phyloP scores from a whole-genome alignment of 768 basidiomycete species.

The Lentinus tigrinus region DNA sequence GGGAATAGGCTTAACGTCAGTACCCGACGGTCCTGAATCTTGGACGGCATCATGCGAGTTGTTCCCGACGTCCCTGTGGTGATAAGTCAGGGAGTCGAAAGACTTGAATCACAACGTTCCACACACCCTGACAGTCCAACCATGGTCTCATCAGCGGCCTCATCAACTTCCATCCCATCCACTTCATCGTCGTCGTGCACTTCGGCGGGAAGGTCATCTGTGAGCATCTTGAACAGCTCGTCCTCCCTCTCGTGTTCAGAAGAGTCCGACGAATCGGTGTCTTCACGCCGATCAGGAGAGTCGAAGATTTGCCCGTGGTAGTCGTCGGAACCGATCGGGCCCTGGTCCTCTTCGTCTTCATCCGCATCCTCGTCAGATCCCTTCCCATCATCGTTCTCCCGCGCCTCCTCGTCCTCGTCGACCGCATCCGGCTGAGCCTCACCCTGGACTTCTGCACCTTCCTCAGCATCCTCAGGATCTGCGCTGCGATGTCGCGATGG shows the following conservation, averaged over 20 bases:
- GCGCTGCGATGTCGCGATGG: neutral
- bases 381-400: no score
- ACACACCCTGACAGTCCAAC: neutral
- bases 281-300: neutral
- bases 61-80: neutral
- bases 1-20: no score
- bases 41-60: no score
- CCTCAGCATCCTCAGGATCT: neutral
- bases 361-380: neutral
- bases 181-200: neutral
- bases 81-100: no score
- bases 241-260: neutral
- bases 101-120: no score
- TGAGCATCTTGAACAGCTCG: neutral
- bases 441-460: neutral
- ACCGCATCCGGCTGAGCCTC: neutral
- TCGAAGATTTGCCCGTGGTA: slow-evolving; percentile 15
- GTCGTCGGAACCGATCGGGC: slow-evolving; percentile 5
- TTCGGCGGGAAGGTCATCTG: neutral
- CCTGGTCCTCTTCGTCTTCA: neutral
- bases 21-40: no score
- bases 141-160: neutral
- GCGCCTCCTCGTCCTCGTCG: neutral
- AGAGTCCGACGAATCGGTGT: neutral
- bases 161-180: neutral